phyloP scores from a whole-genome alignment of 2,329 filamentous ascomycete genomes.

The Cladosporium velox region DNA sequence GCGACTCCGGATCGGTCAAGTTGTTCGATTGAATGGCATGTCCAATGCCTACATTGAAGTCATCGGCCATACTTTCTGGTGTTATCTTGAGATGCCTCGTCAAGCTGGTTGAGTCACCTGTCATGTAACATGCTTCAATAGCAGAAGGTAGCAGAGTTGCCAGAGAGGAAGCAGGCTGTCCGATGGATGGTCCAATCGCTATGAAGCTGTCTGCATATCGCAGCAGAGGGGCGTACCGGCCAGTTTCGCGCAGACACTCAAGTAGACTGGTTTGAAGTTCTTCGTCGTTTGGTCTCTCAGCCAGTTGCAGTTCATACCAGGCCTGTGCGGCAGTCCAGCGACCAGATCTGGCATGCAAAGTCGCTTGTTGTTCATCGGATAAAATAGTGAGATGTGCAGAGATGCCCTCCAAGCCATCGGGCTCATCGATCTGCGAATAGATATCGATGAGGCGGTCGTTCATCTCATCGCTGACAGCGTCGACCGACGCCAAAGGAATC shows the following conservation, averaged over 20 bases:
- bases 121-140: constrained; percentile 89
- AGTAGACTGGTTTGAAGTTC: constrained; percentile 82
- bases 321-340: constrained; percentile 93
- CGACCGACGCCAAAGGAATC: constrained; percentile 43
- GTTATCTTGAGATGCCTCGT: constrained; percentile 56
- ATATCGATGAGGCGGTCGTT: constrained; percentile 80
- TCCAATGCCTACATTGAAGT: constrained; percentile 84
- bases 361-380: constrained; percentile 89
- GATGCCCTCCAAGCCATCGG: constrained; percentile 92
- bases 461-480: constrained; percentile 50
- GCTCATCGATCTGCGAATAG: constrained; percentile 96
- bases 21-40: constrained; percentile 63
- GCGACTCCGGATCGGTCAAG: constrained; percentile 51
- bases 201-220: constrained; percentile 82
- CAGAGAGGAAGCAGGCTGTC: constrained; percentile 49
- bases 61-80: constrained; percentile 45
- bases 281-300: constrained; percentile 72
- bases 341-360: constrained; percentile 90
- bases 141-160: constrained; percentile 63
- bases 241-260: constrained; percentile 89
- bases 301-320: constrained; percentile 92
- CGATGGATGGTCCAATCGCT: constrained; percentile 28
- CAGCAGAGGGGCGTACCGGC: constrained; percentile 73
- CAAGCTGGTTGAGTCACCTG: constrained; percentile 76
- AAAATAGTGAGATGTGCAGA: constrained; percentile 82